Base-by-base conservation (phyloP, 257 asterid species). In the Capsicum chinense region DNA sequence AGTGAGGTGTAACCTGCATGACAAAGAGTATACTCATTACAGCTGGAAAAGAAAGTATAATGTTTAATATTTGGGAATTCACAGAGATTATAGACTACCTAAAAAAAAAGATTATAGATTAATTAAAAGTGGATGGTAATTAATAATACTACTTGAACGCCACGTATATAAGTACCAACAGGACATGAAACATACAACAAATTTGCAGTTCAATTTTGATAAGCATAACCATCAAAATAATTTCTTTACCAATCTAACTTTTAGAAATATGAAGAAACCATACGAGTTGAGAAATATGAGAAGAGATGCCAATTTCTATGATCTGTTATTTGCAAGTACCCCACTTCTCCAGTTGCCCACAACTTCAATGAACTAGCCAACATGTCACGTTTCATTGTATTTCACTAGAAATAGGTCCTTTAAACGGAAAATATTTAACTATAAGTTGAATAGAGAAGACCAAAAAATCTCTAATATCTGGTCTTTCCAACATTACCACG, bases 1-100 rank as follows among this genome's bases (percentile, higher is more conserved):
- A 92, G 26, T 98, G 85, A 73, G 99, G 98, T 44, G 98, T 95
- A 60, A 93, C 98, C 98, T 97, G 85, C 90, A 88, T 83, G 90
- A 71, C 44, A 59, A 80, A 85, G 86, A 83, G 70, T 68, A 84
- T 62, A 83, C 56, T 90, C 68, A 89, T 80, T 71, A 85, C 63
- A 12, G 67, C 42, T 33, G 57, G 50, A 47, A 59, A 63, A 35
- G 16, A 6, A 84, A 58, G 47, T 54, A 54, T 26, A 54, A 26
- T 26, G 33, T 8, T 54, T 76, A 10, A 71, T 47, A 21, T 71
- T n/a, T 5, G 10, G 57, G 79, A 26, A 5, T 17, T 17, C 79
- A n/a, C 15, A 71, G 44, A 44, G 79, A 44, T 70, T 42, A 66
- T 42, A 35, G 37, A 62, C 21, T 62, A 19, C 39, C 69, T 21